Evolutionary conservation across 495 filamentous ascomycete genomes (phyloP).

Genomic region (Lasiosphaeriaceae sp.): DNA sequence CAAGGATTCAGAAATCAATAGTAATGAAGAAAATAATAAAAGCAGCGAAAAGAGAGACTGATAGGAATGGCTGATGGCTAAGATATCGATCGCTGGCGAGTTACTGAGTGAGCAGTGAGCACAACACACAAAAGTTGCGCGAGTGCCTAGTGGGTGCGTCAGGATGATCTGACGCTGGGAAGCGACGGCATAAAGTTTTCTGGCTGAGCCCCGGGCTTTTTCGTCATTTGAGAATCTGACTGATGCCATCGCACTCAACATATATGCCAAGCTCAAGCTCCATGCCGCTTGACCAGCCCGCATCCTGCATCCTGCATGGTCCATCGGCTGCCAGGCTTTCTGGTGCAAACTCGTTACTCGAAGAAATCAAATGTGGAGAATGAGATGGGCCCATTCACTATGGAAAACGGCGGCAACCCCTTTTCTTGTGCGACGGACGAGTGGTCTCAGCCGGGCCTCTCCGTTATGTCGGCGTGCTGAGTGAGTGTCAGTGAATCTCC

Average conservation of each 20-base stretch:
- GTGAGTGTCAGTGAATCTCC: not conserved
- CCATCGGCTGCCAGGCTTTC: too few relatives aligned
- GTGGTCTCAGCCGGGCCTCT: not conserved
- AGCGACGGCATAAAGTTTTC: constrained; percentile 15
- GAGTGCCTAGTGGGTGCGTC: too few relatives aligned
- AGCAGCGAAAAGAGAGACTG: not conserved
- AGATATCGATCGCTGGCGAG: constrained; percentile 5
- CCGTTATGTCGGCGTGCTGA: not conserved
- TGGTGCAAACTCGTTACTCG: too few relatives aligned
- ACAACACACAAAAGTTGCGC: not conserved
- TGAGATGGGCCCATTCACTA: too few relatives aligned
- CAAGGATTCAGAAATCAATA: not conserved
- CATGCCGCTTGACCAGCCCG: not conserved
- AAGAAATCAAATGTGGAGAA: too few relatives aligned
- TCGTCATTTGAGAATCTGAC: too few relatives aligned
- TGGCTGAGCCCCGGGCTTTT: not conserved
- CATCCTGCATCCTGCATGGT: not conserved
- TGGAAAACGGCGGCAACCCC: not conserved
- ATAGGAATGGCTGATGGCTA: not conserved
- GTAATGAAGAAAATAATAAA: not conserved
- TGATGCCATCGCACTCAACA: not conserved
- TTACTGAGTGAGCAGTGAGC: not conserved
- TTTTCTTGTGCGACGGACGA: not conserved
- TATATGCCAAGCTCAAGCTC: not conserved
- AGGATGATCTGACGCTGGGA: constrained; percentile 13